phyloP scores from a whole-genome alignment of 2,329 filamentous ascomycete genomes.

The Teratosphaeria pseudoeucalypti region DNA sequence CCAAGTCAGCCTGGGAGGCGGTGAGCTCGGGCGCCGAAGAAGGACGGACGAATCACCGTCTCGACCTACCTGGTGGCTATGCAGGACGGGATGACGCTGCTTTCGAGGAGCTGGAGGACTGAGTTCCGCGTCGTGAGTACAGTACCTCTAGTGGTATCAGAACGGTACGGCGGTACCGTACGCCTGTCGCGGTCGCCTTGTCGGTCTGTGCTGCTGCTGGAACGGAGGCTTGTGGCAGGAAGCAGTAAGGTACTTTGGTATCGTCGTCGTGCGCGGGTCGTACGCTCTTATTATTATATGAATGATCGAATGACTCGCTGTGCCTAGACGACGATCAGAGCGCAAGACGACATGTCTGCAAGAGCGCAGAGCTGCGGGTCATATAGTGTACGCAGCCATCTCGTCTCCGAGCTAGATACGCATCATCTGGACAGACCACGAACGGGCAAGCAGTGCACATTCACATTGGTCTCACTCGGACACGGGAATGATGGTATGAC shows the following conservation, averaged over 20 bases:
- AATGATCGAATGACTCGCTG: neutral
- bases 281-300: neutral
- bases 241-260: too few relatives aligned
- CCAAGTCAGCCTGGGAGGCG: neutral
- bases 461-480: constrained; percentile 1
- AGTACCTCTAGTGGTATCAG: neutral
- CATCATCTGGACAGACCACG: constrained; percentile 1
- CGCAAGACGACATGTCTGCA: neutral
- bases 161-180: neutral
- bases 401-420: neutral
- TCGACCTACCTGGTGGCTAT: neutral
- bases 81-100: neutral
- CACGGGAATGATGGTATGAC: constrained; percentile 1
- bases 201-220: neutral
- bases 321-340: neutral
- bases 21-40: neutral
- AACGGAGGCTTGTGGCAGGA: neutral
- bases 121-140: neutral
- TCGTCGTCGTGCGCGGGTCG: neutral
- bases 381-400: neutral
- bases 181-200: too few relatives aligned
- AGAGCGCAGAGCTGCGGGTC: constrained; percentile 1
- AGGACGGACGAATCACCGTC: neutral
- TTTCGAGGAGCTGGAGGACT: neutral
- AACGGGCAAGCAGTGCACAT: neutral